A percentile compares a stretch with the other conserved stretches of the same genome.
Conservation (phyloP, 208 protist genomes). For the Wallacemonas sp. region DNA sequence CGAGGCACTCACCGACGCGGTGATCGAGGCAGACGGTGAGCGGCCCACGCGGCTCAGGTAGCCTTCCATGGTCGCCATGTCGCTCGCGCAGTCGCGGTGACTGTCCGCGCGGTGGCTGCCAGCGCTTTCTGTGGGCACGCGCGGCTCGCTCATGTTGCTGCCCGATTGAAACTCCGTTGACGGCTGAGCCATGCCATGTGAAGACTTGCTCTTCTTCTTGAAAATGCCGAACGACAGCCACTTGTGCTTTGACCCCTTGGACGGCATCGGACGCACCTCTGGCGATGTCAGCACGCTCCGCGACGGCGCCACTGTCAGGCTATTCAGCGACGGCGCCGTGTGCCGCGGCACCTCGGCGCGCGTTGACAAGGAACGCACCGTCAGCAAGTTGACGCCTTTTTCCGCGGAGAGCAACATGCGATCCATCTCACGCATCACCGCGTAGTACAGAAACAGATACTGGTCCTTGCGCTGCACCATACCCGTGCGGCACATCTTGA, state of each 20-base stretch:
- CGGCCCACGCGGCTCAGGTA: conserved; percentile 25
- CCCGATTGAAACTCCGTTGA: conserved; percentile 13
- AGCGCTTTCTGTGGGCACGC: neutral
- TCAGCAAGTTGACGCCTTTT: conserved; percentile 54
- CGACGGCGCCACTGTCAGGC: neutral
- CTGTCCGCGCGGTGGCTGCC: neutral
- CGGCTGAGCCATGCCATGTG: conserved; percentile 1
- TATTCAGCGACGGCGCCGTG: neutral
- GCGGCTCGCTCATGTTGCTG: conserved; percentile 4
- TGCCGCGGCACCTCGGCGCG: conserved; percentile 1
- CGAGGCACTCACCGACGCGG: neutral
- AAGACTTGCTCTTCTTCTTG: conserved; percentile 10
- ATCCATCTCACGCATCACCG: conserved; percentile 71
- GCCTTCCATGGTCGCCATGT: conserved; percentile 35
- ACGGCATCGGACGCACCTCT: conserved; percentile 10
- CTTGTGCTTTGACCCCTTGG: conserved; percentile 9
- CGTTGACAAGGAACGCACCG: conserved; percentile 28
- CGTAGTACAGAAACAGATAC: conserved; percentile 83
- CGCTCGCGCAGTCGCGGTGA: conserved; percentile 21
- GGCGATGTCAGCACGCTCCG: conserved; percentile 8
- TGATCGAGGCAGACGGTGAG: neutral
- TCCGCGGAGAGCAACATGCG: conserved; percentile 74
- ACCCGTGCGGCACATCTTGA: conserved; percentile 75
- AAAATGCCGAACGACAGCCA: conserved; percentile 5
- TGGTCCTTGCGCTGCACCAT: conserved; percentile 88